These are phyloP conservation scores for Knoxia roxburghii DNA, from an alignment of 257 asterid genomes.

Conservation along the genomic window DNA sequence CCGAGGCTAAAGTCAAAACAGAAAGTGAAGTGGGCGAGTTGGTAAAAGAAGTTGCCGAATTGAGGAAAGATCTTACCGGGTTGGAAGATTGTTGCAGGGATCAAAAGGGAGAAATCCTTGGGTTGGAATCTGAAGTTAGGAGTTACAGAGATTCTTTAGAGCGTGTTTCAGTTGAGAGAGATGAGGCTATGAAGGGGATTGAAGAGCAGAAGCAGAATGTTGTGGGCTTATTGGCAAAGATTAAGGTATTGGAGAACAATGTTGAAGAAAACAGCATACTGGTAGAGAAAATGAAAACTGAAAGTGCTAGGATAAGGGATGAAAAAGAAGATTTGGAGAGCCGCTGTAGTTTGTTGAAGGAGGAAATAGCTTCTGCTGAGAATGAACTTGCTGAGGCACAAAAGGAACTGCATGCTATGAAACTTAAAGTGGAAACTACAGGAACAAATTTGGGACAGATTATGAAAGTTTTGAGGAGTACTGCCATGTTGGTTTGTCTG, in stretches of 20 bases:
- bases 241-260: constrained; percentile 38
- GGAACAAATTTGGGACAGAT: constrained; percentile 32
- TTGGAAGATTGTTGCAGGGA: constrained; percentile 28
- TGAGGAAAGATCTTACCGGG: constrained; percentile 27
- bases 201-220: constrained; percentile 39
- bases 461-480: constrained; percentile 52
- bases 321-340: constrained; percentile 44
- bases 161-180: constrained; percentile 37
- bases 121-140: constrained; percentile 42
- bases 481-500: constrained; percentile 35
- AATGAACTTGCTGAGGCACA: constrained; percentile 25
- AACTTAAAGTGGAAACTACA: constrained; percentile 35
- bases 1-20: constrained; percentile 33
- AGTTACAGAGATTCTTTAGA: constrained; percentile 29
- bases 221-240: constrained; percentile 31
- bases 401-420: constrained; percentile 30
- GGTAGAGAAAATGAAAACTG: constrained; percentile 35
- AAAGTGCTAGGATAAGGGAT: constrained; percentile 22
- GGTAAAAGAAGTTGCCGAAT: constrained; percentile 35
- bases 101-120: constrained; percentile 29
- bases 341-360: constrained; percentile 32
- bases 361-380: constrained; percentile 35
- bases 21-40: constrained; percentile 39
- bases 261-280: constrained; percentile 23
- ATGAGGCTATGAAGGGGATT: constrained; percentile 23